These are phyloP conservation scores for Solanum pinnatisectum DNA, from an alignment of 257 asterid genomes.

Conservation along the genomic window DNA sequence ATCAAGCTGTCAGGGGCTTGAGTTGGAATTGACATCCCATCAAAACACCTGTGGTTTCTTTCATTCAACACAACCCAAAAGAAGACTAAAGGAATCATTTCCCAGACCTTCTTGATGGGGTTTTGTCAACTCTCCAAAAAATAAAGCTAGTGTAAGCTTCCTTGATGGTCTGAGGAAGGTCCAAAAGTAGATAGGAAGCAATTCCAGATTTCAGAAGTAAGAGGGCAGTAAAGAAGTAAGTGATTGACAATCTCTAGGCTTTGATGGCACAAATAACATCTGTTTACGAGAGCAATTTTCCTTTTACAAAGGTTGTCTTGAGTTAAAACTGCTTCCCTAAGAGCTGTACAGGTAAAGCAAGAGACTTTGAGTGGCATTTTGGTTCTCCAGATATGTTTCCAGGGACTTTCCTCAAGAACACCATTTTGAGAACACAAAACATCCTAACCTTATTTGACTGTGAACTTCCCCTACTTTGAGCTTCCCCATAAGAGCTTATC, in stretches of 20 bases:
- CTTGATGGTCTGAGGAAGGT: neutral
- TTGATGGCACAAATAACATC: neutral
- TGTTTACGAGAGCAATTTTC: neutral
- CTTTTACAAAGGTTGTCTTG: neutral
- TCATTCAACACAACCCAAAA: neutral
- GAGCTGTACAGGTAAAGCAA: neutral
- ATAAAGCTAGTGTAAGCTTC: neutral
- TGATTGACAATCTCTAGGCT: neutral
- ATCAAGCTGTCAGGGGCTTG: neutral
- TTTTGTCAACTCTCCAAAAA: neutral
- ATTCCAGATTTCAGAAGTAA: neutral
- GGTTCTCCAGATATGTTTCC: neutral
- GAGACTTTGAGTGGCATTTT: neutral
- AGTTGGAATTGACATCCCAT: neutral
- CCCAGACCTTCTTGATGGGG: neutral
- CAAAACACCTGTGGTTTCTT: neutral
- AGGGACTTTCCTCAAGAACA: neutral
- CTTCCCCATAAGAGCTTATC: neutral
- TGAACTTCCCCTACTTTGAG: neutral
- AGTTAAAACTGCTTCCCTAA: neutral
- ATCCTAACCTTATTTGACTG: neutral
- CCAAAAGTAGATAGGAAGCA: neutral
- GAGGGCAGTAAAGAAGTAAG: neutral
- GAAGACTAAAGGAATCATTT: neutral
- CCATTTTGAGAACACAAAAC: neutral